Evolutionary conservation across 139 green algal genomes (phyloP).

Genomic region (Coelastrella sp.): DNA sequence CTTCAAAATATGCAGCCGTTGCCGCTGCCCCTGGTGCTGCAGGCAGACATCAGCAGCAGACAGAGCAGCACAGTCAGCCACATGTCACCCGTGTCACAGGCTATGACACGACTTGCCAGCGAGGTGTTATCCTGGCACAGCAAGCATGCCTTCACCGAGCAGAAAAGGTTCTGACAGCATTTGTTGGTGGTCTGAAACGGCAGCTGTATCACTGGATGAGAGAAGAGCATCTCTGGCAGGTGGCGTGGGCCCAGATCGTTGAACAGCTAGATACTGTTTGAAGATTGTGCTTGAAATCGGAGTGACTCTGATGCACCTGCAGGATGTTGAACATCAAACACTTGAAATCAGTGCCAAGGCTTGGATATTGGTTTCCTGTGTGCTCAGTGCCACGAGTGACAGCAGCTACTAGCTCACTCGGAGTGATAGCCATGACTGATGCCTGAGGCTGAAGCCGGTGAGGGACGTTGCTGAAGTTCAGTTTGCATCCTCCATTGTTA

Average conservation of each 20-base stretch:
- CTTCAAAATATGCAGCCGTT: not conserved
- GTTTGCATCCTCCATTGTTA: no score
- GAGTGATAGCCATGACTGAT: no score
- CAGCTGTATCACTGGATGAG: slow-evolving; percentile 45
- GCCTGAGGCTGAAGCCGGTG: no score
- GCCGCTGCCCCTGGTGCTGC: not conserved
- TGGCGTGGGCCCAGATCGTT: slow-evolving; percentile 55
- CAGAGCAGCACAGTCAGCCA: not conserved
- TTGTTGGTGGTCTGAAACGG: slow-evolving; percentile 24
- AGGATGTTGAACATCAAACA: no score
- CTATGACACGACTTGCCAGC: slow-evolving; percentile 62
- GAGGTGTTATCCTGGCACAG: slow-evolving; percentile 60
- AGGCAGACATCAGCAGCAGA: not conserved
- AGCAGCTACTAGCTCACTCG: no score
- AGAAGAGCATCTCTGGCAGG: slow-evolving; percentile 57
- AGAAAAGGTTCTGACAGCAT: slow-evolving; percentile 32
- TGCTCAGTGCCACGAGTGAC: no score
- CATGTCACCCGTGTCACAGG: slow-evolving; percentile 9
- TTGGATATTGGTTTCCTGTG: no score
- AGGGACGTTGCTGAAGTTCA: no score
- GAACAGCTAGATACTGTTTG: slow-evolving; percentile 57
- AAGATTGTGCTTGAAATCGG: not conserved
- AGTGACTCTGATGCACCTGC: no score
- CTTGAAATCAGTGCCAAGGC: no score
- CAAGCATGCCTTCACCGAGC: slow-evolving; percentile 44